Conservation (phyloP, 192 early-diverging fungal genomes). For the Linnemannia zychae region DNA sequence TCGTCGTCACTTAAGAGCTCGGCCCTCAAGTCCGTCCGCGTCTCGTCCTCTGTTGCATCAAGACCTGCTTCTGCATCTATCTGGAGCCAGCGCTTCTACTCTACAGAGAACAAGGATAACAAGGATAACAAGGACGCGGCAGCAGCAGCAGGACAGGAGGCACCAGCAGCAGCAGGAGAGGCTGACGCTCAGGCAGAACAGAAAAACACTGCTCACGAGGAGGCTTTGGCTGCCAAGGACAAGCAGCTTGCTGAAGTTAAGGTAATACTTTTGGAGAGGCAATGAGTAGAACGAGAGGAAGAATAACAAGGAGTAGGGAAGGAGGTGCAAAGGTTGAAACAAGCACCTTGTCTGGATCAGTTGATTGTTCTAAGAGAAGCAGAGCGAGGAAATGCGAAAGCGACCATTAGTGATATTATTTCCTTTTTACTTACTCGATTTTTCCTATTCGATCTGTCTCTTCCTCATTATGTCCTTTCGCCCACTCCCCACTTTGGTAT, state of each 20-base stretch:
- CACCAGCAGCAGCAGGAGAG: slow-evolving; percentile 11
- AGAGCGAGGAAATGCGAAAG: not conserved
- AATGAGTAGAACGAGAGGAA: not conserved
- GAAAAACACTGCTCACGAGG: slow-evolving; percentile 45
- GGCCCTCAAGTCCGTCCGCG: slow-evolving; percentile 30
- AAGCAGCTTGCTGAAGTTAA: slow-evolving; percentile 85
- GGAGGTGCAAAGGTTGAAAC: not conserved
- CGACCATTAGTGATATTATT: not conserved
- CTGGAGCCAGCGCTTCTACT: slow-evolving; percentile 52
- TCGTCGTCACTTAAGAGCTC: slow-evolving; percentile 41
- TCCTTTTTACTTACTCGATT: not conserved
- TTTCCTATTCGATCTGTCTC: not conserved
- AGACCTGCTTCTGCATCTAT: slow-evolving; percentile 15
- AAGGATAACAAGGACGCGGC: slow-evolving; percentile 37
- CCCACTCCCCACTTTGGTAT: not conserved
- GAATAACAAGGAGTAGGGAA: not conserved
- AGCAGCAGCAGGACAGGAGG: slow-evolving; percentile 29
- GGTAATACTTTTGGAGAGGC: slow-evolving; percentile 60
- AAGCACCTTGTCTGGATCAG: not conserved
- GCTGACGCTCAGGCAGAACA: slow-evolving; percentile 12
- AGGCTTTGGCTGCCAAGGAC: slow-evolving; percentile 75
- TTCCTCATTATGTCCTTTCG: not conserved
- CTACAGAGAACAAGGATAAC: slow-evolving; percentile 56
- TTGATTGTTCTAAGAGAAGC: not conserved
- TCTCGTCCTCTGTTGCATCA: slow-evolving; percentile 22